Conservation (phyloP, 345 rosid genomes). For the Capsella bursapastoris region DNA sequence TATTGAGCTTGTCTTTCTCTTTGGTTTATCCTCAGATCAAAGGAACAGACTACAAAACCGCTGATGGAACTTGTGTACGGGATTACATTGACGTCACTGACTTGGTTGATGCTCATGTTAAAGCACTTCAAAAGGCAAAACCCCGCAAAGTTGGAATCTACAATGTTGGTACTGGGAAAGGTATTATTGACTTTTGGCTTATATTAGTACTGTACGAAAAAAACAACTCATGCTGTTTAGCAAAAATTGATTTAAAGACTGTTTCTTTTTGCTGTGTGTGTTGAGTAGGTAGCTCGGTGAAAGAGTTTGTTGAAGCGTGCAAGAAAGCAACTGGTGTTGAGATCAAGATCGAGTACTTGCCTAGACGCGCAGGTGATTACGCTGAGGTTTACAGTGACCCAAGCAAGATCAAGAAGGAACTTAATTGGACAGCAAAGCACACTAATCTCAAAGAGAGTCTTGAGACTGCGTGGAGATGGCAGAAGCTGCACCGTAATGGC, state of each 20-base stretch:
- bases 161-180: conserved; percentile 69
- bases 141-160: conserved; percentile 63
- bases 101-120: conserved; percentile 69
- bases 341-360: conserved; percentile 57
- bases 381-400: conserved; percentile 71
- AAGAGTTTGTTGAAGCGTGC: conserved; percentile 69
- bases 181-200: conserved; percentile 29
- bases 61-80: conserved; percentile 61
- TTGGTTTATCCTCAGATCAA: conserved; percentile 44
- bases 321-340: conserved; percentile 64
- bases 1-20: conserved; percentile 5
- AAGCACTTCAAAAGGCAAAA: conserved; percentile 60
- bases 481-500: conserved; percentile 59
- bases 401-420: conserved; percentile 52
- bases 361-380: conserved; percentile 66
- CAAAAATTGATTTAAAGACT: conserved; percentile 7
- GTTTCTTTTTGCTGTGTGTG: neutral
- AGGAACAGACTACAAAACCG: conserved; percentile 69
- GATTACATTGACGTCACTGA: conserved; percentile 72
- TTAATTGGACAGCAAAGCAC: conserved; percentile 63
- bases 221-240: neutral
- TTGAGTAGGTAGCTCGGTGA: conserved; percentile 64
- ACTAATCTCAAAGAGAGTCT: conserved; percentile 62
- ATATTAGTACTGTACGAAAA: neutral
- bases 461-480: conserved; percentile 73